These are phyloP conservation scores for Bipolaris cookei DNA, from an alignment of 2,329 filamentous ascomycete genomes.

Conservation along the genomic window DNA sequence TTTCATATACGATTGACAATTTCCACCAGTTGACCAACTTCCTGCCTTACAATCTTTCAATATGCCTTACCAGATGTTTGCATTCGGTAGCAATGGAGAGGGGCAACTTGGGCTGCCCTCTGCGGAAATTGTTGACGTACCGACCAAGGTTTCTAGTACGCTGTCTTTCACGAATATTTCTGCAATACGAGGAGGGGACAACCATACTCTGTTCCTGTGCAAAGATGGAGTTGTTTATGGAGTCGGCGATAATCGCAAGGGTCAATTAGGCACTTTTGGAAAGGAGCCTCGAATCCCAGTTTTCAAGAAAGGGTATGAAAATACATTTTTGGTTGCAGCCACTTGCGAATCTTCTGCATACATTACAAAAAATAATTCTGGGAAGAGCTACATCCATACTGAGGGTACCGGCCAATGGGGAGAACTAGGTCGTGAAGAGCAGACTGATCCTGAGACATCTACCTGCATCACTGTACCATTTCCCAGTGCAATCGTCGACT, in stretches of 20 bases:
- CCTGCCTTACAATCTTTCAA: not conserved
- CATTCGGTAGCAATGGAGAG: constrained; percentile 61
- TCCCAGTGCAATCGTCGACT: constrained; percentile 57
- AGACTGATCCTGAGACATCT: not conserved
- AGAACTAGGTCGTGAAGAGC: constrained; percentile 25
- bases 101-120: constrained; percentile 59
- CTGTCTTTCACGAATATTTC: constrained; percentile 15
- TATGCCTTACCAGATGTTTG: constrained; percentile 45
- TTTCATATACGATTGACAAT: not conserved
- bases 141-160: constrained; percentile 17
- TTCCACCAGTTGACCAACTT: not conserved
- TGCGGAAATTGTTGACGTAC: constrained; percentile 47
- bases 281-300: not conserved
- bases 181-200: constrained; percentile 72
- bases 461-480: not conserved
- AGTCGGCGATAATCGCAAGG: constrained; percentile 65
- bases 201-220: constrained; percentile 81
- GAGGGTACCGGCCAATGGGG: constrained; percentile 35
- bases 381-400: constrained; percentile 12
- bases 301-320: not conserved
- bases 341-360: constrained; percentile 39
- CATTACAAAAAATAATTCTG: constrained; percentile 5
- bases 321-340: constrained; percentile 24
- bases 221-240: constrained; percentile 65
- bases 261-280: constrained; percentile 49